Percentiles rank a stretch among this genome's conserved stretches.
These are phyloP conservation scores for Taxawa tesnikishii DNA, from an alignment of 2,329 filamentous ascomycete species.

Conservation along the genomic window DNA sequence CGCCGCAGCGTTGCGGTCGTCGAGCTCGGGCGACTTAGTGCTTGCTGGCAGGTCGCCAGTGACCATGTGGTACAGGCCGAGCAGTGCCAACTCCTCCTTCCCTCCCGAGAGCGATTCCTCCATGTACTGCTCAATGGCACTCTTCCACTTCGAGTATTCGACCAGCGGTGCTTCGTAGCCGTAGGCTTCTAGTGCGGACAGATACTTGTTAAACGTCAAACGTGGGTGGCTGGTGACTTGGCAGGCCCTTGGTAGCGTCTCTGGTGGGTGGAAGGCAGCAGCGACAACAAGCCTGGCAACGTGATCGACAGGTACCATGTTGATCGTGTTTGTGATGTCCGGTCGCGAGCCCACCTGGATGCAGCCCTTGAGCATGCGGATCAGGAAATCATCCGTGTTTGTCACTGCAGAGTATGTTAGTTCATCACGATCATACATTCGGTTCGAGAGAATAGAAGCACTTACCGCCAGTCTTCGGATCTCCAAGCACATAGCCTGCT, in stretches of 20 bases:
- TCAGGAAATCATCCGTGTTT: constrained; percentile 82
- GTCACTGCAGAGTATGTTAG: constrained; percentile 28
- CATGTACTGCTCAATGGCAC: constrained; percentile 56
- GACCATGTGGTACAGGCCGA: constrained; percentile 65
- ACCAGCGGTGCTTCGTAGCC: constrained; percentile 59
- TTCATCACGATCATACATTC: neutral
- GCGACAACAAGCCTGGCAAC: constrained; percentile 73
- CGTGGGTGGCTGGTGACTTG: constrained; percentile 74
- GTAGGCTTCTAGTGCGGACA: constrained; percentile 57
- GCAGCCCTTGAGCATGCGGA: constrained; percentile 78
- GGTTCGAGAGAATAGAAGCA: neutral
- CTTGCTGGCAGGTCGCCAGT: constrained; percentile 56
- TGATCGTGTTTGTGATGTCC: constrained; percentile 74
- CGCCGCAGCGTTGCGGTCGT: constrained; percentile 55
- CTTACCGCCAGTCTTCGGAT: constrained; percentile 49
- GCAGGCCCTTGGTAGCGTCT: constrained; percentile 46
- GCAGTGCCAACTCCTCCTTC: constrained; percentile 58
- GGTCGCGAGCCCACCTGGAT: constrained; percentile 65
- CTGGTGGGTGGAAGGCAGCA: constrained; percentile 51
- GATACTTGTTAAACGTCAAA: constrained; percentile 64
- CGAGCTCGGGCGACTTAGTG: constrained; percentile 61
- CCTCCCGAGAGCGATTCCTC: constrained; percentile 41
- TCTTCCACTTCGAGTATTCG: constrained; percentile 57
- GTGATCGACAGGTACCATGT: constrained; percentile 76
- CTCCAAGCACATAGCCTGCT: constrained; percentile 75